Evolutionary conservation across 495 filamentous ascomycete genomes (phyloP).

Genomic region (Sabuloglossum arenarium): DNA sequence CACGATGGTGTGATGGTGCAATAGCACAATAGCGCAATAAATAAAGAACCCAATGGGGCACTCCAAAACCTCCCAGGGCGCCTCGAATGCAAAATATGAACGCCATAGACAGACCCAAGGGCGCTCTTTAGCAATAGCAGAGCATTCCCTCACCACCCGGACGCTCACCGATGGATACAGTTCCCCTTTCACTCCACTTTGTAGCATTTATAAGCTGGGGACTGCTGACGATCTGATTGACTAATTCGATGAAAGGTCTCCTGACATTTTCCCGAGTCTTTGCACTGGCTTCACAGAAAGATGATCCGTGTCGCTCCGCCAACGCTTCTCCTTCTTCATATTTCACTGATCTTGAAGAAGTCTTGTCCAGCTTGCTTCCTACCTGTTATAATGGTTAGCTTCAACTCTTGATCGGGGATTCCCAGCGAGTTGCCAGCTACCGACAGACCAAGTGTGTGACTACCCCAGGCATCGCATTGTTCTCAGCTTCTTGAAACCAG

Average conservation of each 20-base stretch:
- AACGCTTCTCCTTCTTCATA: constrained; percentile 28
- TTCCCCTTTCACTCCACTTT: constrained; percentile 11
- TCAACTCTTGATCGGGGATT: not conserved
- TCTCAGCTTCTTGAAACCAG: constrained; percentile 37
- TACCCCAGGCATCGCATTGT: constrained; percentile 29
- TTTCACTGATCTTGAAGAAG: constrained; percentile 24
- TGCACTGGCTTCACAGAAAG: constrained; percentile 33
- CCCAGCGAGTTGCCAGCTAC: not conserved
- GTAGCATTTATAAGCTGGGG: constrained; percentile 18
- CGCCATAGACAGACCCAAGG: not conserved
- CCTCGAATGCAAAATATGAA: not conserved
- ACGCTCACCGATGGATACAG: constrained; percentile 7
- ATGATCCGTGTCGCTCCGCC: constrained; percentile 24
- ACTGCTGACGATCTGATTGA: constrained; percentile 28
- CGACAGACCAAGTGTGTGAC: constrained; percentile 27
- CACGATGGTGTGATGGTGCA: too few species aligned
- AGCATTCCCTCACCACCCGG: not conserved
- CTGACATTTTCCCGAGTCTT: constrained; percentile 32
- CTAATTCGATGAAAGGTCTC: constrained; percentile 31
- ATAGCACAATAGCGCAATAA: not conserved
- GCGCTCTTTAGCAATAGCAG: not conserved
- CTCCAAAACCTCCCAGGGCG: not conserved
- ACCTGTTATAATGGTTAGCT: constrained; percentile 15
- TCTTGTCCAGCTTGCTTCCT: constrained; percentile 33
- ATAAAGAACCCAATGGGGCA: not conserved